Evolutionary conservation across 768 basidiomycete species (phyloP), one percentile per base, ranked within the genome.

Genomic region (Crassisporium funariophilum): DNA sequence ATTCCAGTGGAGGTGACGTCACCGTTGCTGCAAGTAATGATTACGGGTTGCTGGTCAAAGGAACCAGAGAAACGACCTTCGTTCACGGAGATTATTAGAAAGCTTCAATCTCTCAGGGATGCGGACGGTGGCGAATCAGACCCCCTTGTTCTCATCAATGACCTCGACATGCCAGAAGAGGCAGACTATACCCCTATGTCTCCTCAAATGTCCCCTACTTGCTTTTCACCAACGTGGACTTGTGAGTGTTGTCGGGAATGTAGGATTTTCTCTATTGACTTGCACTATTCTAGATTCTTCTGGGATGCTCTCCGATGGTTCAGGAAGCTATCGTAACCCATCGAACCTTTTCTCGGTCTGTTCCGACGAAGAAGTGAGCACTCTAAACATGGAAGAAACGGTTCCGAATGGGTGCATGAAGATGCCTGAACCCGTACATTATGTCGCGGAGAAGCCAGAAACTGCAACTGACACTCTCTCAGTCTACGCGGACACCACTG

Each of bases 11-110:
- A 35, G 57, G 72, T 35, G 56, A 60, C 41, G 55, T 72, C 51
- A 58, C 62, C 37, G 63, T 63, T 2, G 55, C 62, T 74, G 33
- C 67, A 69, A 54, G 63, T 71, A 19, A 59, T 85, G 31, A 67
- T 88, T 21, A 58, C 60, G 4, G 38, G 61, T 4, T 84, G 81
- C 52, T 88, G 88, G 87, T 63, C 73, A 35, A 68, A 65, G 2
- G 71, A 80, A 41, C 79, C 84, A 1, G 54, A 58, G 5, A 48
- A 56, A n/a, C 75, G 88, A 0, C 80, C 82, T 3, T 49, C 71
- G 0, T 90, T 89, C 56, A 60, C 69, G 13, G 56, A 66, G 20
- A 67, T 86, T 20, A 75, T 76, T 2, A 50, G 58, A 5, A 72
- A 72, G 11, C 54, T 87, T 42, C 72, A 75, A 55, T 63, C 58